Base-by-base conservation (phyloP, 2,329 filamentous ascomycete species). In the Xylariaceae sp. region DNA sequence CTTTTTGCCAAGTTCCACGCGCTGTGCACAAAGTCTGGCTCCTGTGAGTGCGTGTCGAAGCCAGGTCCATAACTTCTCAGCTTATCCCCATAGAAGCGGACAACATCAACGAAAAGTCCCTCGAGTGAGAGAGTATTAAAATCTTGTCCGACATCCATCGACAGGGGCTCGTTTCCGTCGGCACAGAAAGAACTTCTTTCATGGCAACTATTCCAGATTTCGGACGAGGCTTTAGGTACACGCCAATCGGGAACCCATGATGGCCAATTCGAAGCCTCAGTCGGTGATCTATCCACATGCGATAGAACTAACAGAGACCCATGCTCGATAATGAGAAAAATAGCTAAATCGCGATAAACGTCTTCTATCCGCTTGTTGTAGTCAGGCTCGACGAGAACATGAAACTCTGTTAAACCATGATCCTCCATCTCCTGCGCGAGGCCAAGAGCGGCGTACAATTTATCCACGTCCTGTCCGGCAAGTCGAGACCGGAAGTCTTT, bases 191-290 rank as follows among this genome's bases (percentile, higher is more conserved):
- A 37, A 10, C n/a, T 11, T n/a, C 38, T 14, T 3, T 45, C 42
- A 12, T 34, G 12, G n/a, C 43, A 37, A 37, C n/a, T n/a, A n/a
- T 44, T 27, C 23, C 42, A 49, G 16, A 55, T 44, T 16, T 55
- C 50, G 2, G 44, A 42, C 3, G 48, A 55, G 22, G 22, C 35
- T 35, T 55, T 56, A 44, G 25, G n/a, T 16, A 22, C 6, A 11
- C 41, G 33, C 41, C 51, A 54, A 34, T 54, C 51, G 4, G 51
- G 49, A 14, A 51, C 51, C 51, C 46, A 54, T 5, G 51, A 52
- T 33, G 51, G 49, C 32, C 42, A 52, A 7, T 37, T 43, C 12
- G 42, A 37, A 11, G 44, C 41, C 41, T 33, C 42, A 11, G 47
- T 22, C 4, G 44, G 42, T 37, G 44, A 42, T 11, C 40, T 43